phyloP scores from a whole-genome alignment of 768 basidiomycete species.

The Suillus sp. region DNA sequence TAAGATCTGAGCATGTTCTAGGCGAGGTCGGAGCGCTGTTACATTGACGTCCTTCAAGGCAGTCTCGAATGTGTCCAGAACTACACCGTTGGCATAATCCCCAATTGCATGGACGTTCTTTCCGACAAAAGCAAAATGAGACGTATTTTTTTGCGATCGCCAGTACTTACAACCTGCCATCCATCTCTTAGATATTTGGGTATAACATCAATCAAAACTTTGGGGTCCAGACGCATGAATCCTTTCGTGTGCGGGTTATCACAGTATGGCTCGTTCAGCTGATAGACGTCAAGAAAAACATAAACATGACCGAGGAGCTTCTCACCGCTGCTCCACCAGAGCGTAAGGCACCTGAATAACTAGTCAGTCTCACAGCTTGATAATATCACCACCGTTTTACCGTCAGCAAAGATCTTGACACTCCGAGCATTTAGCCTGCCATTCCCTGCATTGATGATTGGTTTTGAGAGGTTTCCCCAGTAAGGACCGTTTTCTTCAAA shows the following conservation, averaged over 20 bases:
- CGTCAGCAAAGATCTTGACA: slow-evolving; percentile 77
- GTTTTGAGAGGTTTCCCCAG: slow-evolving; percentile 68
- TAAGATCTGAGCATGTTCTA: slow-evolving; percentile 93
- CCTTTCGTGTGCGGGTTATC: slow-evolving; percentile 78
- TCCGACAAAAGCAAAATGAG: slow-evolving; percentile 5
- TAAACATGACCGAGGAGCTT: slow-evolving; percentile 1
- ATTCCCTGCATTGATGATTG: slow-evolving; percentile 58
- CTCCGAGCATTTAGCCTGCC: slow-evolving; percentile 70
- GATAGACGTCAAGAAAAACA: slow-evolving; percentile 9
- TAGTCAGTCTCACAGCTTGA: slow-evolving; percentile 1
- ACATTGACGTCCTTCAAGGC: slow-evolving; percentile 63
- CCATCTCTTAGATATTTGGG: slow-evolving; percentile 73
- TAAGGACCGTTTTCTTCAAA: slow-evolving; percentile 68
- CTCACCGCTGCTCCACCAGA: slow-evolving; percentile 87
- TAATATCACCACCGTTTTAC: slow-evolving; percentile 16
- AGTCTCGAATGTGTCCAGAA: slow-evolving; percentile 81
- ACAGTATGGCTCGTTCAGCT: slow-evolving; percentile 82
- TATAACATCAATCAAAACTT: slow-evolving; percentile 63
- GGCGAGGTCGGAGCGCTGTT: slow-evolving; percentile 67
- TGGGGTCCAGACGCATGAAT: slow-evolving; percentile 70
- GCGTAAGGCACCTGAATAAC: slow-evolving; percentile 73
- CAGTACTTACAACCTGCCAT: slow-evolving; percentile 82
- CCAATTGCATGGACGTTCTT: slow-evolving; percentile 90
- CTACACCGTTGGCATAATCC: slow-evolving; percentile 83
- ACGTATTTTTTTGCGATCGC: neutral